Base-by-base conservation (phyloP, 768 basidiomycete genomes). In the Neoboletus magnificus region DNA sequence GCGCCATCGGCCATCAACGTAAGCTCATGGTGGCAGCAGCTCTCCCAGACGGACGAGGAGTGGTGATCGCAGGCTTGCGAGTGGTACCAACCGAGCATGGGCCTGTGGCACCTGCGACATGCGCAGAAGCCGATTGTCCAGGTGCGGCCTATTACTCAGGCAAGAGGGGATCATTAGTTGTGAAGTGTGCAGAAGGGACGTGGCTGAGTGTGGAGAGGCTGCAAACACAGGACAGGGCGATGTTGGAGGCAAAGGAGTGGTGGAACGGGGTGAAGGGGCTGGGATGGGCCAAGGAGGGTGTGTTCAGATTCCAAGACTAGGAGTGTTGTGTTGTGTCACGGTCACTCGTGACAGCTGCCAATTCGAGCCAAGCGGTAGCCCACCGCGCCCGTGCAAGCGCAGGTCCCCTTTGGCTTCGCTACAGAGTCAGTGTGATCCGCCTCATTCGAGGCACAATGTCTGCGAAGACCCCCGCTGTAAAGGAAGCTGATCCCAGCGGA, bases 261-360 rank as follows among this genome's bases (percentile, higher is more conserved):
- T 92, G 89, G 89, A 91, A 89, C 66, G 91, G 91, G 2, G 72
- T 83, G 13, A 70, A 66, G 23, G 66, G 74, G 11, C 52, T 70
- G 48, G 70, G 71, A 7, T 60, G 65, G 63, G 67, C 62, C 18
- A 8, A 56, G 33, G 60, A 60, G 4, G 66, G 52, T 13, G 16
- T 40, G 23, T 65, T 68, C 36, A 53, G 42, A 37, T 55, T 64
- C 16, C 3, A 27, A 22, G 33, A 33, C 9, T n/a, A 32, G 32
- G 4, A 13, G 4, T 32, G 29, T n/a, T 11, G 43, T 5, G n/a
- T n/a, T 4, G 35, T 58, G 64, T 59, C 57, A 59, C 53, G 35
- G 35, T 65, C 55, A 63, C 61, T 0, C 2, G 63, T 63, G 55
- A 65, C 61, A 12, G 48, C 43, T 58, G 29, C 65, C 37, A 54